These are phyloP conservation scores for Aspergillus wentii DNA, from an alignment of 495 filamentous ascomycete species.

Conservation along the genomic window DNA sequence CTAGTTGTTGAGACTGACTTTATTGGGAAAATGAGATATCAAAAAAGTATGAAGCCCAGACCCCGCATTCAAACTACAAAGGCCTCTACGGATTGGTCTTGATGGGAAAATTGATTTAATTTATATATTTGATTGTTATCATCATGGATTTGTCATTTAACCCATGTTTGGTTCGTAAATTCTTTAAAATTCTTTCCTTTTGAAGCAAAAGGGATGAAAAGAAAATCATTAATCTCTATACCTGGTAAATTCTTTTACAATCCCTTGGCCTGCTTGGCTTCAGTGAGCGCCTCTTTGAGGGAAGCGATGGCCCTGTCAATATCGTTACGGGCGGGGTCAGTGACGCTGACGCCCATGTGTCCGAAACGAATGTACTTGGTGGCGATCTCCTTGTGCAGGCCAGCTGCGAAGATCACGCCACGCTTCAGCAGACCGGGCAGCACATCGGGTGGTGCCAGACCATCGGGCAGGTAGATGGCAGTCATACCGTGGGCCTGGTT, in stretches of 20 bases:
- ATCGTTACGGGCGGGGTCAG: slow-evolving; percentile 51
- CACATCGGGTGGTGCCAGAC: slow-evolving; percentile 70
- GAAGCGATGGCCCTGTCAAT: slow-evolving; percentile 77
- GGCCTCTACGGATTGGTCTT: no score
- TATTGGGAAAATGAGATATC: no score
- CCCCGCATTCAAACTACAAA: no score
- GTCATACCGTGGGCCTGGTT: slow-evolving; percentile 98
- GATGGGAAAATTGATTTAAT: no score
- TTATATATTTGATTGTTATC: no score
- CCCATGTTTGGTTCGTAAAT: slow-evolving; percentile 6
- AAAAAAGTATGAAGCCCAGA: no score
- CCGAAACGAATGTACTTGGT: slow-evolving; percentile 72
- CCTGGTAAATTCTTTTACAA: slow-evolving; percentile 32
- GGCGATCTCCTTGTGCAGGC: slow-evolving; percentile 83
- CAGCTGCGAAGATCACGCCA: slow-evolving; percentile 90
- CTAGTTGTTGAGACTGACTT: no score
- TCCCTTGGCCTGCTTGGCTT: slow-evolving; percentile 55
- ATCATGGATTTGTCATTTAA: no score
- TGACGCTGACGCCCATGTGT: slow-evolving; percentile 94
- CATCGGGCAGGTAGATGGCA: slow-evolving; percentile 89
- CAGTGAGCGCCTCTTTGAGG: slow-evolving; percentile 65
- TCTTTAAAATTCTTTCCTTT: slow-evolving; percentile 6
- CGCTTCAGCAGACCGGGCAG: slow-evolving; percentile 83
- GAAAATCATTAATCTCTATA: no score
- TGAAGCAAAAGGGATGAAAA: no score